phyloP scores from a whole-genome alignment of 768 basidiomycete species.

The Psilocybe cyanescens region DNA sequence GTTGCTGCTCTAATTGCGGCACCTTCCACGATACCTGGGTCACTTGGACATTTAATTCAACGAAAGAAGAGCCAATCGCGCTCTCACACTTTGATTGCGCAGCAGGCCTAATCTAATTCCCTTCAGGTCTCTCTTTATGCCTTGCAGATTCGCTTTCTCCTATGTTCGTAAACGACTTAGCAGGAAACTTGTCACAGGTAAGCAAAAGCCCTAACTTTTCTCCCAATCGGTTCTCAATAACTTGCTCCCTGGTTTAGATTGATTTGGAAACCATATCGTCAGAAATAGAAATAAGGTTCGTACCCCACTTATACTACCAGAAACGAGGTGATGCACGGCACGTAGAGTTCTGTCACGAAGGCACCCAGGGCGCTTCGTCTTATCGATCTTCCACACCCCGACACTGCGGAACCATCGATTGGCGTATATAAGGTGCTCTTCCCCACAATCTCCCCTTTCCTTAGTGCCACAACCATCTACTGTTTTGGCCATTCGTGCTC shows the following conservation, averaged over 20 bases:
- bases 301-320: background rate
- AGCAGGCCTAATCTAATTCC: background rate
- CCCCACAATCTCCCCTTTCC: background rate
- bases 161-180: background rate
- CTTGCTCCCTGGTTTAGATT: background rate
- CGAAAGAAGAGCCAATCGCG: too few species aligned
- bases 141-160: background rate
- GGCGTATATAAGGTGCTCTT: background rate
- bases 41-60: background rate
- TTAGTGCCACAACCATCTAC: background rate
- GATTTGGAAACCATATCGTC: background rate
- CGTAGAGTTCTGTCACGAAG: background rate
- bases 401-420: background rate
- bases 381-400: constrained; percentile 9
- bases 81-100: constrained; percentile 3
- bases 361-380: background rate
- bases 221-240: background rate
- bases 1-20: background rate
- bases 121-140: background rate
- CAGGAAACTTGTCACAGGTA: too few species aligned
- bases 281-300: constrained; percentile 1
- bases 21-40: background rate
- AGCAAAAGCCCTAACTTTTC: too few species aligned
- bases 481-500: background rate
- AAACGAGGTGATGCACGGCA: background rate